A percentile compares a stretch with the other conserved stretches of the same genome.
These are phyloP conservation scores for Trichoderma citrinoviride DNA, from an alignment of 2,329 filamentous ascomycete species.

Conservation along the genomic window DNA sequence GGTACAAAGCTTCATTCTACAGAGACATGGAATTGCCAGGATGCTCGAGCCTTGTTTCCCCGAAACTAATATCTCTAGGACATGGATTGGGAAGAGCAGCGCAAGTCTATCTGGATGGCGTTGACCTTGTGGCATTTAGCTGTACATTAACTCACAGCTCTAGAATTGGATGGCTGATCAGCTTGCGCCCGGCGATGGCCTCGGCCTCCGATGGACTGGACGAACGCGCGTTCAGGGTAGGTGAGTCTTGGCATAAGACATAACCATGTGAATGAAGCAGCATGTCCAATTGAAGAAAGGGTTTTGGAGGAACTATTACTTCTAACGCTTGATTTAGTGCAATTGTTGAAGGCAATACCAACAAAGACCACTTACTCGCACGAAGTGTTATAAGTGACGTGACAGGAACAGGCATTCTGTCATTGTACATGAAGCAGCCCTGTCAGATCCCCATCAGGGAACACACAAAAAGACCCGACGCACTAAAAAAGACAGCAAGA, in stretches of 20 bases:
- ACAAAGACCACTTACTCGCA: background rate
- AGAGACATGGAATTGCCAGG: no score
- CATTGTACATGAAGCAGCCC: background rate
- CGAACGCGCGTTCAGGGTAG: background rate
- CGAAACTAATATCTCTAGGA: background rate
- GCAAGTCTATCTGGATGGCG: no score
- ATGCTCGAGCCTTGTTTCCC: no score
- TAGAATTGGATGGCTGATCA: background rate
- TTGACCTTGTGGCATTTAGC: no score
- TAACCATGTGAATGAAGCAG: no score
- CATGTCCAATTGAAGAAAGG: background rate
- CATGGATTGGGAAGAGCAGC: no score
- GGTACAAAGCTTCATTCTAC: no score
- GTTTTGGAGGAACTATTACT: no score
- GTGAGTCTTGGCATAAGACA: background rate
- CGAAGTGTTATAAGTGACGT: background rate
- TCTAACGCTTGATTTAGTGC: no score
- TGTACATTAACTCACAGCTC: no score
- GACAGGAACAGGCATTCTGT: background rate
- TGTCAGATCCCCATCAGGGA: background rate
- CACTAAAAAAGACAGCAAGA: background rate
- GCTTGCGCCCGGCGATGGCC: background rate
- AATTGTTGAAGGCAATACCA: background rate
- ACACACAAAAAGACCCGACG: slow-evolving; percentile 1
- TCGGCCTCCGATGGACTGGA: background rate